A percentile compares a stretch with the other conserved stretches of the same genome.
phyloP scores from a whole-genome alignment of 345 rosid genomes.

The Salix arbutifolia region DNA sequence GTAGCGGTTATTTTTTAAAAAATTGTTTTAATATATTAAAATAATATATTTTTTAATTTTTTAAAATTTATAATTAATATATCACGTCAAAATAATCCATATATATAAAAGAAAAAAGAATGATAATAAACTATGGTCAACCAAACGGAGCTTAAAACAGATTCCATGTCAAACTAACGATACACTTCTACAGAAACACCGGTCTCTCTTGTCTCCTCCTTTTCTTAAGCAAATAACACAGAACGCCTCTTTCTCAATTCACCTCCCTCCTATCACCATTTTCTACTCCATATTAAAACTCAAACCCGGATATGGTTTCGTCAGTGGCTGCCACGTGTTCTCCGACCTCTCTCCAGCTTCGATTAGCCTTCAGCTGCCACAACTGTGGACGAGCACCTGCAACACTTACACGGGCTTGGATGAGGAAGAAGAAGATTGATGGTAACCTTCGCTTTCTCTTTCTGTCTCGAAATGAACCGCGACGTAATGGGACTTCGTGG shows the following conservation, averaged over 20 bases:
- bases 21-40: too few species aligned
- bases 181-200: too few species aligned
- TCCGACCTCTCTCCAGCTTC: constrained; percentile 84
- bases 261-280: background rate
- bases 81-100: too few species aligned
- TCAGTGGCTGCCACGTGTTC: constrained; percentile 49
- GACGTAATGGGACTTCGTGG: constrained; percentile 22
- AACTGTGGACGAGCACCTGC: constrained; percentile 12
- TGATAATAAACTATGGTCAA: too few species aligned
- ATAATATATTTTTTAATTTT: too few species aligned
- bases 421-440: constrained; percentile 32
- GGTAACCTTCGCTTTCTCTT: constrained; percentile 24
- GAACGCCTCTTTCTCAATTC: background rate
- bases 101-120: too few species aligned
- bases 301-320: background rate
- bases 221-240: background rate
- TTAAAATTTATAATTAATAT: too few species aligned
- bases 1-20: too few species aligned
- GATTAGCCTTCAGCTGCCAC: constrained; percentile 48
- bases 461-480: constrained; percentile 28
- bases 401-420: constrained; percentile 25
- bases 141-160: too few species aligned
- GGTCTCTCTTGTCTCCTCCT: too few species aligned
- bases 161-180: too few species aligned
- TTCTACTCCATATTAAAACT: background rate